Percentiles rank a stretch among this genome's conserved stretches.
phyloP scores from a whole-genome alignment of 2,329 filamentous ascomycete species.

The Eutypa lata region DNA sequence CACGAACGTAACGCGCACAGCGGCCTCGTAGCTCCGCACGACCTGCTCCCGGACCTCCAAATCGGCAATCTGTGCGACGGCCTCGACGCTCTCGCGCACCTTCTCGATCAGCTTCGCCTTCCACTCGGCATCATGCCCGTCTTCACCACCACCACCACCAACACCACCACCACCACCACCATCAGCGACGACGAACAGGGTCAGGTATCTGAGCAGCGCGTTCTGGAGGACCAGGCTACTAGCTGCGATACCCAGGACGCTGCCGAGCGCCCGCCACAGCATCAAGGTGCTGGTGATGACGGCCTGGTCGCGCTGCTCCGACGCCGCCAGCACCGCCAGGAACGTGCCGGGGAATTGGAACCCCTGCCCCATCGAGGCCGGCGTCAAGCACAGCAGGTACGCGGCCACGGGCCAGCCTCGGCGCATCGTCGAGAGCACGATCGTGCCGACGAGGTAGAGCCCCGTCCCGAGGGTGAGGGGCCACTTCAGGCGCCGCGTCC shows the following conservation, averaged over 20 bases:
- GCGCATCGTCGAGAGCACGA: constrained; percentile 46
- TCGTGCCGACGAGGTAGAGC: constrained; percentile 47
- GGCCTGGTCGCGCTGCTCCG: constrained; percentile 59
- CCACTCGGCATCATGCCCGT: constrained; percentile 40
- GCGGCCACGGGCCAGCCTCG: constrained; percentile 47
- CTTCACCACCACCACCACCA: constrained; percentile 1
- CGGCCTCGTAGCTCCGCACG: constrained; percentile 50
- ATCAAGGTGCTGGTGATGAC: constrained; percentile 69
- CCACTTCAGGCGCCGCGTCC: constrained; percentile 57
- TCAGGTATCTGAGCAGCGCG: constrained; percentile 58
- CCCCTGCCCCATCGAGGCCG: constrained; percentile 56
- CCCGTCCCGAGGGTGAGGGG: constrained; percentile 50
- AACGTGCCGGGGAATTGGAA: constrained; percentile 64
- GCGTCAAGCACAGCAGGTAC: constrained; percentile 57
- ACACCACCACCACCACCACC: neutral
- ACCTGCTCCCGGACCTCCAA: constrained; percentile 48
- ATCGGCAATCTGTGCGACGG: constrained; percentile 42
- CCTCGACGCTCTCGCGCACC: constrained; percentile 54
- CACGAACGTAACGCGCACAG: constrained; percentile 46
- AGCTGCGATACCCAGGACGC: constrained; percentile 69
- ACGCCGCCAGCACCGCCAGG: constrained; percentile 60
- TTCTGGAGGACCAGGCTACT: constrained; percentile 75
- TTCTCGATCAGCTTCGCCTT: constrained; percentile 53
- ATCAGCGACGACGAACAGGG: constrained; percentile 46
- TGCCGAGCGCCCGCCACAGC: constrained; percentile 68